phyloP scores from a whole-genome alignment of 805 yeast species.

The Yamadazyma tumulicola region DNA sequence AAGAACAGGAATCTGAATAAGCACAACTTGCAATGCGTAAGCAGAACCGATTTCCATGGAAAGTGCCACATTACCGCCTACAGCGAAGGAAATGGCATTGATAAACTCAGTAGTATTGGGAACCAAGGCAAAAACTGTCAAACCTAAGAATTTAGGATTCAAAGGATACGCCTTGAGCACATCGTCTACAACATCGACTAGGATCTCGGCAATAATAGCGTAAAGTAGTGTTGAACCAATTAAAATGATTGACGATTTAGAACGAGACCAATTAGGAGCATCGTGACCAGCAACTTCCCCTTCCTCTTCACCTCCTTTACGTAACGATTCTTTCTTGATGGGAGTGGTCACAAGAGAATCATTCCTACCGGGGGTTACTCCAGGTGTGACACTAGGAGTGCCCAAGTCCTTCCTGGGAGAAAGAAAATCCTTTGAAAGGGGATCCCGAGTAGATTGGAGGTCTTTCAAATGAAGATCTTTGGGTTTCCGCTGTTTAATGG shows the following conservation, averaged over 20 bases:
- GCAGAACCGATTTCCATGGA: slow-evolving; percentile 99
- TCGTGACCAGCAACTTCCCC: slow-evolving; percentile 73
- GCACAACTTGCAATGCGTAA: slow-evolving; percentile 91
- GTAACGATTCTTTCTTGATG: neutral
- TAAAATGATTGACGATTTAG: slow-evolving; percentile 77
- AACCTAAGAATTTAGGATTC: slow-evolving; percentile 85
- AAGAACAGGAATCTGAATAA: slow-evolving; percentile 88
- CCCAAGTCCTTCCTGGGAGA: neutral
- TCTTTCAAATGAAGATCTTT: slow-evolving; percentile 2
- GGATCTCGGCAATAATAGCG: slow-evolving; percentile 90
- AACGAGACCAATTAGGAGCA: slow-evolving; percentile 95
- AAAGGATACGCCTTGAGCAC: slow-evolving; percentile 78
- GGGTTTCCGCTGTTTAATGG: slow-evolving; percentile 16
- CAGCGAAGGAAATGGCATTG: slow-evolving; percentile 95
- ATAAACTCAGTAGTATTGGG: slow-evolving; percentile 97
- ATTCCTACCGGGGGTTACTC: neutral
- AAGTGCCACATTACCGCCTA: slow-evolving; percentile 91
- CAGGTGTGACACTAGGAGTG: neutral
- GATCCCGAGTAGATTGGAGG: neutral
- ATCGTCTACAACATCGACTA: slow-evolving; percentile 89
- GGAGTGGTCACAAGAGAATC: slow-evolving; percentile 3
- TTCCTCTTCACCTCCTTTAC: slow-evolving; percentile 17
- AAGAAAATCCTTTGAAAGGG: slow-evolving; percentile 1
- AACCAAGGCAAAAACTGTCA: slow-evolving; percentile 91
- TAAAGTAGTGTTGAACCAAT: slow-evolving; percentile 81